phyloP scores from a whole-genome alignment of 306 rosid genomes.

The Castanea mollissima region DNA sequence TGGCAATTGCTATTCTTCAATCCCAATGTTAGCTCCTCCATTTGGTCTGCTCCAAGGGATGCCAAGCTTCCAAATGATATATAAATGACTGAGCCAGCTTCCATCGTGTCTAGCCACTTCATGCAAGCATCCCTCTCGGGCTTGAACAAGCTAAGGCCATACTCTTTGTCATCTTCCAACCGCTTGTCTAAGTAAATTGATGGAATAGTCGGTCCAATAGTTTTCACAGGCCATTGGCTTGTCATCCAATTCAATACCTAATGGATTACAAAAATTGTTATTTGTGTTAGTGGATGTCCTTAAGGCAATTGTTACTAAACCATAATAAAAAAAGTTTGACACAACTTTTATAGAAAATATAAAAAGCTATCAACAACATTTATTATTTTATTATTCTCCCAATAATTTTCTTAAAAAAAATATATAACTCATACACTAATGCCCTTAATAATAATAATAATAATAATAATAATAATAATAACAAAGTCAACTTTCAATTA shows the following conservation, averaged over 20 bases:
- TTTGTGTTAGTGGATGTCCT: too few relatives aligned
- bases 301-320: too few relatives aligned
- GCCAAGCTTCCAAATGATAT: constrained; percentile 1
- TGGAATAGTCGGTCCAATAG: constrained; percentile 17
- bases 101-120: constrained; percentile 10
- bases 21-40: constrained; percentile 8
- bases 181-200: constrained; percentile 15
- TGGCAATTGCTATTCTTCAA: neutral
- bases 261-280: neutral
- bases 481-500: too few relatives aligned
- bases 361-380: too few relatives aligned
- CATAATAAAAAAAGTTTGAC: too few relatives aligned
- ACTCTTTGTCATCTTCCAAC: constrained; percentile 7
- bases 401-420: too few relatives aligned
- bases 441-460: too few relatives aligned
- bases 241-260: constrained; percentile 14
- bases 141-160: constrained; percentile 8
- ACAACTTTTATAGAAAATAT: too few relatives aligned
- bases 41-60: constrained; percentile 4
- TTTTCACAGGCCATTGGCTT: constrained; percentile 8
- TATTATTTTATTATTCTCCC: too few relatives aligned
- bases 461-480: too few relatives aligned
- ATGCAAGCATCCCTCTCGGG: neutral
- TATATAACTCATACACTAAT: too few relatives aligned
- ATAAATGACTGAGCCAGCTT: constrained; percentile 1